Percentiles rank a stretch among this genome's conserved stretches.
These are phyloP conservation scores for Solanum pinnatisectum DNA, from an alignment of 257 asterid genomes.

Conservation along the genomic window DNA sequence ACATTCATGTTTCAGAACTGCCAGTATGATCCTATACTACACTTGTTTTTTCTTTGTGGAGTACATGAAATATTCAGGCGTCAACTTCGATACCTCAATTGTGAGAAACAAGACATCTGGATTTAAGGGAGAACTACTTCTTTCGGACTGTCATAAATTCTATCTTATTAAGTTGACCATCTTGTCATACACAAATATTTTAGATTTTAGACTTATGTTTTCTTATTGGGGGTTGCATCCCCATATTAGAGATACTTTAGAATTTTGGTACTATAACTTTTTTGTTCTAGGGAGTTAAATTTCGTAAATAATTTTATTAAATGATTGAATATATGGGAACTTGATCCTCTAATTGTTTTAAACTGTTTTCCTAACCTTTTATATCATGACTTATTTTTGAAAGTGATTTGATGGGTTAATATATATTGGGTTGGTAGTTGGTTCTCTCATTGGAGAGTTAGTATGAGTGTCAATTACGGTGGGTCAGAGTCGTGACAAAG, in stretches of 20 bases:
- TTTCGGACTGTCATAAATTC: no score
- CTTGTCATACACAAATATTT: background rate
- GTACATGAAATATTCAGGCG: no score
- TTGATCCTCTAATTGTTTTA: background rate
- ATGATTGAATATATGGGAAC: background rate
- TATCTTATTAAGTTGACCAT: background rate
- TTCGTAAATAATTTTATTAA: no score
- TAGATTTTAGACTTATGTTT: no score
- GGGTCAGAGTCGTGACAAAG: background rate
- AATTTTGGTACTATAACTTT: background rate
- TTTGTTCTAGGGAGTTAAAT: background rate
- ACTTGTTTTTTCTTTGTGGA: background rate
- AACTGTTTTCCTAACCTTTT: background rate
- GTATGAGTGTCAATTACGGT: background rate
- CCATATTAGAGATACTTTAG: background rate
- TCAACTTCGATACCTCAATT: background rate
- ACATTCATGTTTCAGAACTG: background rate
- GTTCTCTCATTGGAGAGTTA: background rate
- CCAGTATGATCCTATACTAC: background rate
- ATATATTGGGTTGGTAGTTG: background rate
- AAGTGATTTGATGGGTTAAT: background rate
- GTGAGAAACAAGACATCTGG: background rate
- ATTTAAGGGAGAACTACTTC: background rate
- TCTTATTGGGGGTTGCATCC: background rate
- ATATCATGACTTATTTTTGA: background rate